Evolutionary conservation across 495 filamentous ascomycete genomes (phyloP), one percentile per base, ranked within the genome.

Genomic region (Astrothelium subdiscretum): DNA sequence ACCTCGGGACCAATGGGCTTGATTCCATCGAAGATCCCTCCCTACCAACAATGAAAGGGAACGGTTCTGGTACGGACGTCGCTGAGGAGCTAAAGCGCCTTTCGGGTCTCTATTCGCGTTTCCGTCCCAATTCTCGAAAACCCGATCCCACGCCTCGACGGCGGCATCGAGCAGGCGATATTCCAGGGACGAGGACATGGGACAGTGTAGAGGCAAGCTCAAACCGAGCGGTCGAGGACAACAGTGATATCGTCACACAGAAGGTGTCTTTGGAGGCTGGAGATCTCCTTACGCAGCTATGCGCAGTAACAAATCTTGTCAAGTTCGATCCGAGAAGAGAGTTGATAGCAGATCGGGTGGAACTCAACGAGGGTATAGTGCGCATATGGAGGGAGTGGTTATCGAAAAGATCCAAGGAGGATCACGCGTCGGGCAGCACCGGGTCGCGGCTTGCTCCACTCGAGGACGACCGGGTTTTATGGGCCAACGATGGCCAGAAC

Each of bases 371-470:
- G 59, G 83, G 82, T 11, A 74, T 88, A 22, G 72, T 87, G 38
- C 79, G 88, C 11, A 74, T 91, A 40, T 90, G 81, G 76, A 78
- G 86, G 32, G 75, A 81, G 38, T 92, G 89, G 89, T 72, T 92
- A 57, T 74, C 78, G n/a, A 75, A 74, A 59, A 75, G 69, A 38
- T 63, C 62, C 27, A 67, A 62, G 62, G 64, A 57, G 27, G 67
- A 63, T 65, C 62, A 67, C n/a, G 26, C 51, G 35, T 40, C 65
- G 2, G 24, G 12, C 31, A 26, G 11, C 32, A 32, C 27, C 24
- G 26, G 22, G 44, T 32, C 29, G 35, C 20, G 24, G 22, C 3
- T 38, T 42, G 12, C 52, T 59, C 38, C 31, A 22, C 58, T 38
- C 31, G 61, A 65, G 31, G 62, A 64, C 31, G 22, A 62, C 2